These are phyloP conservation scores for Zygoascus ofunaensis DNA, from an alignment of 805 yeast species.

Conservation along the genomic window DNA sequence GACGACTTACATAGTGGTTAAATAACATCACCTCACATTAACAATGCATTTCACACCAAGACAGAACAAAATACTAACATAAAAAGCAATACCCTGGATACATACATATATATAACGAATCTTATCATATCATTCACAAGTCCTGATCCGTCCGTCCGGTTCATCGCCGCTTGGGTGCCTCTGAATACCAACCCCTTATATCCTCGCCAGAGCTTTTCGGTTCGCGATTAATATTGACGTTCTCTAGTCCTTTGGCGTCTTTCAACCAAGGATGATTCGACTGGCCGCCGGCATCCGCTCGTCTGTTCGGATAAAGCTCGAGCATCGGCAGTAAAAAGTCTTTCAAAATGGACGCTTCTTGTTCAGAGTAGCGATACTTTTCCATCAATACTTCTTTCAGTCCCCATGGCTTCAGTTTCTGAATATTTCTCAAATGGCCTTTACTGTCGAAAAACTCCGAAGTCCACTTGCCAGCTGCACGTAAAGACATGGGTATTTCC, in stretches of 20 bases:
- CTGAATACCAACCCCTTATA: slow-evolving; percentile 84
- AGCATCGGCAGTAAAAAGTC: slow-evolving; percentile 83
- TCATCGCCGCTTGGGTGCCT: slow-evolving; percentile 32
- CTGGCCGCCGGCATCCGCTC: slow-evolving; percentile 97
- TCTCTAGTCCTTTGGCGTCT: slow-evolving; percentile 70
- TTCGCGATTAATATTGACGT: slow-evolving; percentile 60
- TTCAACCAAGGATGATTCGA: slow-evolving; percentile 75
- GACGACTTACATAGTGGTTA: slow-evolving; percentile 2
- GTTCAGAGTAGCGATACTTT: slow-evolving; percentile 65
- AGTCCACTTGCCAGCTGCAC: slow-evolving; percentile 53
- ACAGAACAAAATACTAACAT: too few species aligned
- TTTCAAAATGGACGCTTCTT: slow-evolving; percentile 63
- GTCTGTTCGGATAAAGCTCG: slow-evolving; percentile 58
- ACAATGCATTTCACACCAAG: background rate
- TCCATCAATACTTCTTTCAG: slow-evolving; percentile 71
- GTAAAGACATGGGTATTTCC: slow-evolving; percentile 48
- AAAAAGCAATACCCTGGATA: too few species aligned
- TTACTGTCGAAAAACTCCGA: slow-evolving; percentile 52
- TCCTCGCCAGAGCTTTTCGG: slow-evolving; percentile 77
- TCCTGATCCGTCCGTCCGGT: background rate
- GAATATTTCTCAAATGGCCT: slow-evolving; percentile 69
- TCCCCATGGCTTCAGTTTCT: slow-evolving; percentile 83
- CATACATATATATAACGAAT: too few species aligned
- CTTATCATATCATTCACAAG: too few species aligned
- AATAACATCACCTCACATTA: too few species aligned